phyloP scores from a whole-genome alignment of 768 basidiomycete species.

The Hericium erinaceus region DNA sequence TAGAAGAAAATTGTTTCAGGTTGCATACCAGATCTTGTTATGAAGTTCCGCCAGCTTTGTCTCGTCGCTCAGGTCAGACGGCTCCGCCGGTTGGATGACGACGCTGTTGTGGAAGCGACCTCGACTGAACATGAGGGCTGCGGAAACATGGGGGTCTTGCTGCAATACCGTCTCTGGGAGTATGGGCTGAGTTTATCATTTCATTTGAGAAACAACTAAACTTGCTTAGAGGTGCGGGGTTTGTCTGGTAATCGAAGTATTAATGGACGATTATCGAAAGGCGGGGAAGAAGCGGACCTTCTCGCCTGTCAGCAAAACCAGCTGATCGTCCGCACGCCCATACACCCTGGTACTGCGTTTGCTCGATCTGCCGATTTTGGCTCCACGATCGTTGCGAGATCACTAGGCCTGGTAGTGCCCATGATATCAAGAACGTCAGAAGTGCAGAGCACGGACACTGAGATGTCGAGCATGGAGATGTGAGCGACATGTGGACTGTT shows the following conservation, averaged over 20 bases:
- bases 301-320: not conserved
- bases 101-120: not conserved
- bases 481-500: too few species aligned
- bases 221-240: constrained; percentile 2
- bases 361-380: too few species aligned
- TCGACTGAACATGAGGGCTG: not conserved
- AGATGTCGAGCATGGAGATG: too few species aligned
- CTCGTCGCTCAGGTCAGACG: not conserved
- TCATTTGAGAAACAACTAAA: not conserved
- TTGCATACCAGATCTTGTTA: not conserved
- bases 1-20: not conserved
- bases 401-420: too few species aligned
- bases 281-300: not conserved
- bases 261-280: too few species aligned
- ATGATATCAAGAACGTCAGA: too few species aligned
- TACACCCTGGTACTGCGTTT: not conserved
- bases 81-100: not conserved
- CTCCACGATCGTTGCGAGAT: too few species aligned
- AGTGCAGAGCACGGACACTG: too few species aligned
- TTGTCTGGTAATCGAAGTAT: not conserved
- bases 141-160: not conserved
- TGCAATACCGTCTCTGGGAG: not conserved
- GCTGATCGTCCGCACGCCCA: not conserved
- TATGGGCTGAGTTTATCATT: not conserved
- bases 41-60: not conserved